Evolutionary conservation across 495 filamentous ascomycete genomes (phyloP).

Genomic region (Hyaloscypha finlandica): DNA sequence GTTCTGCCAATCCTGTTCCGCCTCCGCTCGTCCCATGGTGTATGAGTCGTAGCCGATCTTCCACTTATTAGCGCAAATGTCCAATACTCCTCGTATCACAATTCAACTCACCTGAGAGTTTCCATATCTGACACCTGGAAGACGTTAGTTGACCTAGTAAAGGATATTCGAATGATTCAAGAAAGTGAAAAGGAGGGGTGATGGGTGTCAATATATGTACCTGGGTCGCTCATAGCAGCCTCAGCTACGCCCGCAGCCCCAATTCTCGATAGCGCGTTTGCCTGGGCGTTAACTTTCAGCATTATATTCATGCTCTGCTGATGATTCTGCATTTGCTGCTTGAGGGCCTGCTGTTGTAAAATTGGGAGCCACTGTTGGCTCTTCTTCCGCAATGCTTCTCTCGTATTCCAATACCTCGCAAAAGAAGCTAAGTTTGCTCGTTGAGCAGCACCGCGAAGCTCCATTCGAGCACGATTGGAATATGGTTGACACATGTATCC

Average conservation of each 20-base stretch:
- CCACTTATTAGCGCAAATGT: not conserved
- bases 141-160: no score
- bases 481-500: conserved; percentile 18
- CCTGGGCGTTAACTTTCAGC: conserved; percentile 8
- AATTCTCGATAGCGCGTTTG: not conserved
- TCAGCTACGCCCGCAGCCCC: conserved; percentile 3
- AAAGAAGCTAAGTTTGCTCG: conserved; percentile 6
- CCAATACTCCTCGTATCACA: not conserved
- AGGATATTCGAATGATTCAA: no score
- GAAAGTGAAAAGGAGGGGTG: no score
- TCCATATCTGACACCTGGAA: not conserved
- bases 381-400: conserved; percentile 5
- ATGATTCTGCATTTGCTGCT: conserved; percentile 9
- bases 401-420: conserved; percentile 21
- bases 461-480: conserved; percentile 7
- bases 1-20: not conserved
- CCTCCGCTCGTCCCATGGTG: not conserved
- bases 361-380: conserved; percentile 3
- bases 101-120: not conserved
- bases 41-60: conserved; percentile 3
- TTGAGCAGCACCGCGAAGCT: conserved; percentile 1
- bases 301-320: conserved; percentile 11
- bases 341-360: not conserved
- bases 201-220: no score
- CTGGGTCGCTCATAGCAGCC: conserved; percentile 4